phyloP scores from a whole-genome alignment of 2,329 filamentous ascomycete genomes.

The Passalora sequoiae region DNA sequence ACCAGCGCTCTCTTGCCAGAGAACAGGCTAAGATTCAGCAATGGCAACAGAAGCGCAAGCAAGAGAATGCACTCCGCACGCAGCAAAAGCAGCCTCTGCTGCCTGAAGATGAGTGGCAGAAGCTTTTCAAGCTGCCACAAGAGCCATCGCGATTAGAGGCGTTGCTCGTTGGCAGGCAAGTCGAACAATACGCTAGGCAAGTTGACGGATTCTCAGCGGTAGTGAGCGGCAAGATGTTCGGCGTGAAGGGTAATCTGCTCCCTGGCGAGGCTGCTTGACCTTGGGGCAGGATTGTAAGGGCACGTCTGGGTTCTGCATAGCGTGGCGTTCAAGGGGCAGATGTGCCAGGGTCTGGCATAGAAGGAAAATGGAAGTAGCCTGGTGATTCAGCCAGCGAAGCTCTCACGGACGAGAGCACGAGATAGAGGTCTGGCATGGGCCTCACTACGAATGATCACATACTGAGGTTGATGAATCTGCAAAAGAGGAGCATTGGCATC shows the following conservation, averaged over 20 bases:
- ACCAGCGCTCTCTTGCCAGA: slow-evolving; percentile 85
- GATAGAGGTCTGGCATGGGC: background rate
- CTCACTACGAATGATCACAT: background rate
- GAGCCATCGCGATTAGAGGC: slow-evolving; percentile 90
- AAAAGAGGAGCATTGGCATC: background rate
- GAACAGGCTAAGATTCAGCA: slow-evolving; percentile 95
- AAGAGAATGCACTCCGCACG: slow-evolving; percentile 80
- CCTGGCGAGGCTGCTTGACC: slow-evolving; percentile 46
- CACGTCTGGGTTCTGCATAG: slow-evolving; percentile 17
- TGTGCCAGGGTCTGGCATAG: background rate
- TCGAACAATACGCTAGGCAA: slow-evolving; percentile 96
- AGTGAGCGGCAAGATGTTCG: slow-evolving; percentile 96
- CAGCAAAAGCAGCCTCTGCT: slow-evolving; percentile 83
- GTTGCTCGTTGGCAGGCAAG: slow-evolving; percentile 90
- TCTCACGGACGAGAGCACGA: background rate
- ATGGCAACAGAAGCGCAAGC: slow-evolving; percentile 95
- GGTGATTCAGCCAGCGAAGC: background rate
- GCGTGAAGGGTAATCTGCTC: slow-evolving; percentile 67
- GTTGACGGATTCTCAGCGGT: slow-evolving; percentile 92
- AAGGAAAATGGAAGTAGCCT: background rate
- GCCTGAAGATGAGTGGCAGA: slow-evolving; percentile 97
- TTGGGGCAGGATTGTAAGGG: slow-evolving; percentile 1
- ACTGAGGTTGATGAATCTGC: background rate
- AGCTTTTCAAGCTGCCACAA: slow-evolving; percentile 93
- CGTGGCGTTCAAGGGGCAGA: slow-evolving; percentile 20